A percentile compares a stretch with the other conserved stretches of the same genome.
Conservation (phyloP, 1,284 basidiomycete species). For the Boletellus deceptivus region DNA sequence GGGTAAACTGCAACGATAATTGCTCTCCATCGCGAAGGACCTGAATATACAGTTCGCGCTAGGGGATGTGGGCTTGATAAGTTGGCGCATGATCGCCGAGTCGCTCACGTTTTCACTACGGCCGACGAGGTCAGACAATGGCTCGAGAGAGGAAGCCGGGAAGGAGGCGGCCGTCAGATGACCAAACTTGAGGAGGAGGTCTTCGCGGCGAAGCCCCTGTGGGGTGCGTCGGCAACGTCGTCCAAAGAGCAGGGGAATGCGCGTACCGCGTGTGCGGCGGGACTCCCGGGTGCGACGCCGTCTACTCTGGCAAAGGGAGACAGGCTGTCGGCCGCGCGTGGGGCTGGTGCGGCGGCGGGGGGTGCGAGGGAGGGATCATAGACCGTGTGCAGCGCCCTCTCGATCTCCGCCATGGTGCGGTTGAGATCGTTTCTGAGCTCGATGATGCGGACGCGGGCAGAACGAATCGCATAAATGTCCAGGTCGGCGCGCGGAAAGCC, state of each 20-base stretch:
- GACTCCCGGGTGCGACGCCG: constrained; percentile 72
- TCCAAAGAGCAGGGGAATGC: background rate
- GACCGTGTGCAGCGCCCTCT: constrained; percentile 62
- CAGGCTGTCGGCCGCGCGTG: constrained; percentile 17
- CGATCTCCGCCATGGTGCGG: constrained; percentile 65
- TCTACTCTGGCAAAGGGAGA: constrained; percentile 76
- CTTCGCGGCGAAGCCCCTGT: constrained; percentile 70
- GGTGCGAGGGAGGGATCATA: constrained; percentile 48
- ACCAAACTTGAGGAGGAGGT: constrained; percentile 75
- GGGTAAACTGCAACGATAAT: constrained; percentile 48
- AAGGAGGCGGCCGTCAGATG: constrained; percentile 55
- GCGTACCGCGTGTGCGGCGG: constrained; percentile 75
- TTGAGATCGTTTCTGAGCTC: constrained; percentile 77
- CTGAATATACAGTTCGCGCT: constrained; percentile 51
- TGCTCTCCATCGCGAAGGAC: constrained; percentile 39
- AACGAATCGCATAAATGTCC: constrained; percentile 80
- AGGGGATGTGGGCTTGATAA: constrained; percentile 15
- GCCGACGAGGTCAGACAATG: constrained; percentile 69
- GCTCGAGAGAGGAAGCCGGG: constrained; percentile 54
- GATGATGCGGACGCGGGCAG: constrained; percentile 69
- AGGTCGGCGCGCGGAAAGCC: constrained; percentile 85
- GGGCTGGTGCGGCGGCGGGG: background rate
- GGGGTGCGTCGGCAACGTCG: background rate
- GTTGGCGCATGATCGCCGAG: background rate
- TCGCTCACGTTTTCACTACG: constrained; percentile 70